These are phyloP conservation scores for Melastoma candidum DNA, from an alignment of 441 rosid genomes.

Conservation along the genomic window DNA sequence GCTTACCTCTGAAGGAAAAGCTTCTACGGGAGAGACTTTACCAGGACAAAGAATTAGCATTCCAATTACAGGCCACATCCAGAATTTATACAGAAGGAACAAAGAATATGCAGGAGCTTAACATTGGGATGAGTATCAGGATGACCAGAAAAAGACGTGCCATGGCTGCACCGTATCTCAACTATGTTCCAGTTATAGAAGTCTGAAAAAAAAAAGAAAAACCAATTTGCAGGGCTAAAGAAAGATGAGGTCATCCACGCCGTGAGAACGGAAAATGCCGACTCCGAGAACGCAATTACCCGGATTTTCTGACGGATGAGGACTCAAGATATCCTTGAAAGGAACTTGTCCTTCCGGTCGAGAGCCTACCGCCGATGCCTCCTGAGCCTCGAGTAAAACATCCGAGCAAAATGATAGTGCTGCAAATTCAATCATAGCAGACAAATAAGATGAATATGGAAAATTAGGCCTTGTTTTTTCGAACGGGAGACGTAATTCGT, in stretches of 20 bases:
- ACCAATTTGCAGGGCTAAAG: background rate
- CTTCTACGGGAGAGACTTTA: slow-evolving; percentile 22
- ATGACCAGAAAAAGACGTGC: slow-evolving; percentile 82
- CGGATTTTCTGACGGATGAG: slow-evolving; percentile 58
- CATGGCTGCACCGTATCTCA: slow-evolving; percentile 77
- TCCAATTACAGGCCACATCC: slow-evolving; percentile 1
- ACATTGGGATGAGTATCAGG: slow-evolving; percentile 77
- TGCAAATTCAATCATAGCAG: too few relatives aligned
- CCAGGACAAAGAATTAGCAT: slow-evolving; percentile 6
- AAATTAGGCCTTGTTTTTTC: too few relatives aligned
- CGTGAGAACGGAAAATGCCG: background rate
- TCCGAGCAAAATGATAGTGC: too few relatives aligned
- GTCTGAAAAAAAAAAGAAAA: slow-evolving; percentile 31
- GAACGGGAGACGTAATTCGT: too few relatives aligned
- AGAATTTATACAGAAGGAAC: background rate
- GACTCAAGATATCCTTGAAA: slow-evolving; percentile 65
- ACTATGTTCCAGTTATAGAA: slow-evolving; percentile 87
- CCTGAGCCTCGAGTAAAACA: too few relatives aligned
- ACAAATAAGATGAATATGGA: too few relatives aligned
- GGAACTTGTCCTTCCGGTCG: slow-evolving; percentile 41
- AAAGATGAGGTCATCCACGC: background rate
- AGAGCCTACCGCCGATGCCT: too few relatives aligned
- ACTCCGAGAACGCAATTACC: slow-evolving; percentile 28
- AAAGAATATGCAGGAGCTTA: too few relatives aligned
- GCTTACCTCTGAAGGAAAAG: slow-evolving; percentile 84